phyloP scores from a whole-genome alignment of 495 filamentous ascomycete genomes.

The Aspergillus kassunensis region DNA sequence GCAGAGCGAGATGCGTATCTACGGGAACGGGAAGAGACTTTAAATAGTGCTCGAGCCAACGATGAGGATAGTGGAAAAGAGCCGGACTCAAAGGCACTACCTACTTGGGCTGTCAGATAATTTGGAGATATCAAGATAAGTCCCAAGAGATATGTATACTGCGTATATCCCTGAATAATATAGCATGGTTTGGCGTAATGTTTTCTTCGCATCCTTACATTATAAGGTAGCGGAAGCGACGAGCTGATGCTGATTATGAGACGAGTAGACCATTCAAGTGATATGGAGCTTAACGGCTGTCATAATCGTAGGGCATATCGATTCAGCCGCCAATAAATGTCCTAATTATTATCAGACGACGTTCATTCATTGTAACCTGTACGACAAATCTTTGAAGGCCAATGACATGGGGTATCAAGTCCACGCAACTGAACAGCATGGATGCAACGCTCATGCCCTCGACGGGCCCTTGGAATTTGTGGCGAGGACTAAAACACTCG shows the following conservation, averaged over 20 bases:
- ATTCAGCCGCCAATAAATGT: neutral
- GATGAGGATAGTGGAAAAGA: neutral
- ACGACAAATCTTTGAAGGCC: neutral
- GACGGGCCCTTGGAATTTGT: neutral
- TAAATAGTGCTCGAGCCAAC: neutral
- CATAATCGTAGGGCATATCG: neutral
- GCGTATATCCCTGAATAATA: neutral
- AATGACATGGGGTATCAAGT: neutral
- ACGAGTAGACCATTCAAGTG: neutral
- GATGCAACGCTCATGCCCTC: too few relatives aligned
- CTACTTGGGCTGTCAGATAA: neutral
- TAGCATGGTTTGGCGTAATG: too few relatives aligned
- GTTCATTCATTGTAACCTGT: too few relatives aligned
- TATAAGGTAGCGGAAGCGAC: neutral
- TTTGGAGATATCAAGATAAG: neutral
- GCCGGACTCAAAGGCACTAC: neutral
- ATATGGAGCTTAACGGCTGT: neutral
- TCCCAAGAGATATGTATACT: neutral
- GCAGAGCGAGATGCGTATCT: conserved; percentile 28
- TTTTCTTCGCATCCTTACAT: too few relatives aligned
- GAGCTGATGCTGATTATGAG: neutral
- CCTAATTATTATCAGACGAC: too few relatives aligned
- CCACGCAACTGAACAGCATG: too few relatives aligned
- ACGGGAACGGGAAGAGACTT: conserved; percentile 12
- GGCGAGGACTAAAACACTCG: neutral